Evolutionary conservation across 768 basidiomycete genomes (phyloP), one percentile per base, ranked within the genome.

Genomic region (Lactifluus echinatus): DNA sequence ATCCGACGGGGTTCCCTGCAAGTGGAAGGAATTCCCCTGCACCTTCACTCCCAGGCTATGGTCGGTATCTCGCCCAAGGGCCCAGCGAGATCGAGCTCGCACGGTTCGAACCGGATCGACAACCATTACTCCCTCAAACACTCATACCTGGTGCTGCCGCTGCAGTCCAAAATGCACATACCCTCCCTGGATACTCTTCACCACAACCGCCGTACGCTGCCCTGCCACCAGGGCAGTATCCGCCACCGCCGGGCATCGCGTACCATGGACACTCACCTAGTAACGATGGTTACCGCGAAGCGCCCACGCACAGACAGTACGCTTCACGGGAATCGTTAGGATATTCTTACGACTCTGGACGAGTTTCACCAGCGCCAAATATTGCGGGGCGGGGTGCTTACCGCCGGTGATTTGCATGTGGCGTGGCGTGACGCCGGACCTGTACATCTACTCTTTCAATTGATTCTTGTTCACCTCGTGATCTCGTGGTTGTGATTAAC

Each of bases 241-340:
- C 75, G 40, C 72, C 74, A 31, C 74, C 75, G 2, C 67, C 74
- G 19, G 70, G 75, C 7, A 68, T 73, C 2, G 73, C 74, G 1
- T 34, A 68, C 69, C 78, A 66, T 63, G 79, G 64, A 72, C 77
- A 57, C 62, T 74, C 60, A 53, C 71, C 61, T 55, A 57, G 64
- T 56, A 72, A 8, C 3, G 57, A 73, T 11, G 75, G 71, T 4
- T 74, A 73, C 59, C 73, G 83, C 45, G 81, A 85, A 63, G 84
- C 84, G 5, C 80, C 86, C 1, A 66, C 81, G 1, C 84, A 87
- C 65, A 75, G 87, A 55, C 84, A 83, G 1, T 69, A 75, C 23
- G 64, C 67, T 4, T 60, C 62, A 24, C 61, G 66, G 21, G 66
- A 64, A 5, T 60, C 26, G 36, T 59, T 58, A 36, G 44, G 63